These are phyloP conservation scores for Moelleriella libera DNA, from an alignment of 2,329 filamentous ascomycete genomes.

Conservation along the genomic window DNA sequence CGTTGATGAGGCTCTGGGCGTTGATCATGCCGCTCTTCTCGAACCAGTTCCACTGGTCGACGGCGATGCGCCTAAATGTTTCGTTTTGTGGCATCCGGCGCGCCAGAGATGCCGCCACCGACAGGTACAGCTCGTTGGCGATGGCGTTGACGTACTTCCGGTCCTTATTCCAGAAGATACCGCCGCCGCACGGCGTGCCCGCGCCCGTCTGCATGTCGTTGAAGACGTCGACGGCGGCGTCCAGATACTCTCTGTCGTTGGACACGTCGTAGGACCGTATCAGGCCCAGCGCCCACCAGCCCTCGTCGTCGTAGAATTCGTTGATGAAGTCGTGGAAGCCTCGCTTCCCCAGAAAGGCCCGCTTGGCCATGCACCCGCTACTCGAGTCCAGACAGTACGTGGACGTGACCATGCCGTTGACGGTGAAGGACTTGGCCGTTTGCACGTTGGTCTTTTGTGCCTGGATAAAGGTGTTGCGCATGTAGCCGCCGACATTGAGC, in stretches of 20 bases:
- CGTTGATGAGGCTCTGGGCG: slow-evolving; percentile 33
- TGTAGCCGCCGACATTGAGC: slow-evolving; percentile 23
- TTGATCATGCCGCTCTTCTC: slow-evolving; percentile 36
- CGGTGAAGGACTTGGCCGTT: slow-evolving; percentile 22
- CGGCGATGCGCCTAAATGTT: slow-evolving; percentile 33
- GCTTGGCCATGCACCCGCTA: slow-evolving; percentile 16
- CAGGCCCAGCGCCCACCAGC: slow-evolving; percentile 50
- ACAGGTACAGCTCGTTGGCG: slow-evolving; percentile 43
- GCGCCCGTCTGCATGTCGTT: slow-evolving; percentile 38
- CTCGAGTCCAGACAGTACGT: slow-evolving; percentile 18
- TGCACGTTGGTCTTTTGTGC: slow-evolving; percentile 26
- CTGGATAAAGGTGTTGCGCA: slow-evolving; percentile 29
- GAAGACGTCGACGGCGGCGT: slow-evolving; percentile 37
- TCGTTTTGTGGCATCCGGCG: slow-evolving; percentile 26
- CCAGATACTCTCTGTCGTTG: slow-evolving; percentile 33
- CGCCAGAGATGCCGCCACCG: slow-evolving; percentile 37
- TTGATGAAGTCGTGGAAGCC: slow-evolving; percentile 30
- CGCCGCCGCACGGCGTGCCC: slow-evolving; percentile 33
- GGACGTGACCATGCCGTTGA: slow-evolving; percentile 21
- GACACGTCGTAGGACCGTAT: slow-evolving; percentile 43
- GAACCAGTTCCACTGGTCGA: slow-evolving; percentile 40
- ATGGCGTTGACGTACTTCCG: slow-evolving; percentile 37
- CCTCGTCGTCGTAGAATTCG: slow-evolving; percentile 44
- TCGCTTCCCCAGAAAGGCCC: slow-evolving; percentile 17
- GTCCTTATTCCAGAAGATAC: slow-evolving; percentile 43